These are phyloP conservation scores for Hylodesmum podocarpum DNA, from an alignment of 306 rosid genomes.

Conservation along the genomic window DNA sequence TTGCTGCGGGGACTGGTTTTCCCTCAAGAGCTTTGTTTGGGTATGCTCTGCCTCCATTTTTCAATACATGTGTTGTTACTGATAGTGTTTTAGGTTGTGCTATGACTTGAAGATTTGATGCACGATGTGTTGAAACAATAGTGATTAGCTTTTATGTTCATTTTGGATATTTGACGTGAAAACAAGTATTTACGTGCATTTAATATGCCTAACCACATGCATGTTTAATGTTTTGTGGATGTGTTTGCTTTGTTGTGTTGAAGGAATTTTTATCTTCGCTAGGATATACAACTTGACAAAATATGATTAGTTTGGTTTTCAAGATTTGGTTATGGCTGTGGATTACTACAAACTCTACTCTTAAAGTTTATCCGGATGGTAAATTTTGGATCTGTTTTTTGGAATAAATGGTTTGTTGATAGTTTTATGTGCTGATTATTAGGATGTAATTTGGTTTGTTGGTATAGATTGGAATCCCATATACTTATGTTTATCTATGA, in stretches of 20 bases:
- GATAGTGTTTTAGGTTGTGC: no score
- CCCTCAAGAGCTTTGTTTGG: constrained; percentile 67
- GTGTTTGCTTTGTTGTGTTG: neutral
- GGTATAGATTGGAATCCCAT: neutral
- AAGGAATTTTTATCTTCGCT: neutral
- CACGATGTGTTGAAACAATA: no score
- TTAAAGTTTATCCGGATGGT: neutral
- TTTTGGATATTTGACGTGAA: no score
- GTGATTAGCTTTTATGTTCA: no score
- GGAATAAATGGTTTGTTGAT: neutral
- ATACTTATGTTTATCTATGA: neutral
- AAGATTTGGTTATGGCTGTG: constrained; percentile 1
- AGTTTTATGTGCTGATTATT: neutral
- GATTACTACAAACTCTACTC: neutral
- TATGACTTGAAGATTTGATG: no score
- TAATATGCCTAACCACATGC: no score
- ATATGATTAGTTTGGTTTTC: neutral
- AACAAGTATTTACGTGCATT: no score
- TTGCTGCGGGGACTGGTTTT: constrained; percentile 59
- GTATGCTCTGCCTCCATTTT: constrained; percentile 34
- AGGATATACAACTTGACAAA: neutral
- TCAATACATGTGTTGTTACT: neutral
- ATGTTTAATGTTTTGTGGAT: neutral
- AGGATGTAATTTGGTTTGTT: neutral
- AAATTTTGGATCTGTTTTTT: neutral